A percentile compares a stretch with the other conserved stretches of the same genome.
Evolutionary conservation across 2,329 filamentous ascomycete species (phyloP).

Genomic region (Neospermospora avenae): DNA sequence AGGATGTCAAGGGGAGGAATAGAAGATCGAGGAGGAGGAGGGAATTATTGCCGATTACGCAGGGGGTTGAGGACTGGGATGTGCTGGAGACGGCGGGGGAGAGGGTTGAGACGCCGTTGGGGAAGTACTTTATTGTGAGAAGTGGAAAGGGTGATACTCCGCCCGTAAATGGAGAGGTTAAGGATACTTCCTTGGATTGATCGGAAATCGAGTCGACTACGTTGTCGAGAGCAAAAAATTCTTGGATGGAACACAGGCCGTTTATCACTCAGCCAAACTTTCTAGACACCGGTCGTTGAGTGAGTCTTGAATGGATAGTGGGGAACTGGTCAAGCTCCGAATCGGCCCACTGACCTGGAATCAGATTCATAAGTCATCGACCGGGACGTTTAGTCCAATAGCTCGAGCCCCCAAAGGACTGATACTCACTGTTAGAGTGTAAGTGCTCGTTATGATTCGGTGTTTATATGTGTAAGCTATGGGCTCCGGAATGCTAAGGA

Average conservation of each 20-base stretch:
- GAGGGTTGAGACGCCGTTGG: constrained; percentile 30
- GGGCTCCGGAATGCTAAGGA: constrained; percentile 63
- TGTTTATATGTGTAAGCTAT: too few species aligned
- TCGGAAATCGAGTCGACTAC: neutral
- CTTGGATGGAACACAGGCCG: neutral
- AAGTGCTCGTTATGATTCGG: too few species aligned
- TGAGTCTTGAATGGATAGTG: too few species aligned
- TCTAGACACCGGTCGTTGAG: too few species aligned
- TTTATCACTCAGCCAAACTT: neutral
- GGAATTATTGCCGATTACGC: constrained; percentile 14
- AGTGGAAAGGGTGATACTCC: constrained; percentile 27
- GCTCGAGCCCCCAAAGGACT: too few species aligned
- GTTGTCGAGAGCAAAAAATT: neutral
- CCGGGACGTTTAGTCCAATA: too few species aligned
- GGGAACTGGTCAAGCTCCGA: too few species aligned
- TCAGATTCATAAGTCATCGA: too few species aligned
- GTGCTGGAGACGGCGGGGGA: constrained; percentile 32
- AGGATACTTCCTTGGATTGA: neutral
- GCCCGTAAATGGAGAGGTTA: neutral
- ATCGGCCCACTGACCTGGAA: too few species aligned
- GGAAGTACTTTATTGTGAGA: constrained; percentile 38
- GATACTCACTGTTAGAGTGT: too few species aligned
- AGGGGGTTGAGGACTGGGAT: constrained; percentile 33
- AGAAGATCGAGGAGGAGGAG: constrained; percentile 31
- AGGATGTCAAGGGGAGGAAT: constrained; percentile 54